Evolutionary conservation across 2,329 filamentous ascomycete species (phyloP).

Genomic region (Calonectria ilicicola): DNA sequence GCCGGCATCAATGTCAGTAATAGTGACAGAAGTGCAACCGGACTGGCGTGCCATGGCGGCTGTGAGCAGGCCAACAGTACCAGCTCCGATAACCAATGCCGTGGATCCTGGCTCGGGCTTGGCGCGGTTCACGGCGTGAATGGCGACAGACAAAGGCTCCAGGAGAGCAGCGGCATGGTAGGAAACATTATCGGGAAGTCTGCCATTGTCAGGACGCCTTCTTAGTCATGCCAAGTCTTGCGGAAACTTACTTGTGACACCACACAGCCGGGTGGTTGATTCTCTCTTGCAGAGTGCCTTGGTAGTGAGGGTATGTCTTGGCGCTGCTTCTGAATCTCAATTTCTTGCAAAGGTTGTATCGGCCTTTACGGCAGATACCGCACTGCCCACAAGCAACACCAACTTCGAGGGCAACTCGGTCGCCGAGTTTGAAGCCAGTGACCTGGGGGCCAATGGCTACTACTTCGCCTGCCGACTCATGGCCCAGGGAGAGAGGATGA

Average conservation of each 20-base stretch:
- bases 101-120: constrained; percentile 63
- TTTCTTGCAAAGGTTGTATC: constrained; percentile 72
- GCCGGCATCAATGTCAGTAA: constrained; percentile 70
- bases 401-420: constrained; percentile 70
- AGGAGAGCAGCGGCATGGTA: constrained; percentile 71
- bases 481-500: constrained; percentile 73
- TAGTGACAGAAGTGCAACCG: constrained; percentile 69
- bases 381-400: constrained; percentile 66
- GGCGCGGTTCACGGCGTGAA: constrained; percentile 71
- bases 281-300: constrained; percentile 71
- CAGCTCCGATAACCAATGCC: constrained; percentile 73
- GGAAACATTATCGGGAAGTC: constrained; percentile 69
- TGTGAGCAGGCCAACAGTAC: constrained; percentile 72
- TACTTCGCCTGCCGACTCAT: constrained; percentile 71
- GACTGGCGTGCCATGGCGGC: constrained; percentile 72
- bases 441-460: constrained; percentile 66
- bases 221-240: not conserved
- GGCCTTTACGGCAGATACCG: constrained; percentile 62
- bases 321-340: constrained; percentile 73
- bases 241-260: constrained; percentile 67
- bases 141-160: constrained; percentile 72
- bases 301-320: constrained; percentile 73
- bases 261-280: constrained; percentile 73
- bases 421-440: constrained; percentile 64
- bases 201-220: constrained; percentile 41